Conservation (phyloP, 345 rosid species). For the Linum trigynum region DNA sequence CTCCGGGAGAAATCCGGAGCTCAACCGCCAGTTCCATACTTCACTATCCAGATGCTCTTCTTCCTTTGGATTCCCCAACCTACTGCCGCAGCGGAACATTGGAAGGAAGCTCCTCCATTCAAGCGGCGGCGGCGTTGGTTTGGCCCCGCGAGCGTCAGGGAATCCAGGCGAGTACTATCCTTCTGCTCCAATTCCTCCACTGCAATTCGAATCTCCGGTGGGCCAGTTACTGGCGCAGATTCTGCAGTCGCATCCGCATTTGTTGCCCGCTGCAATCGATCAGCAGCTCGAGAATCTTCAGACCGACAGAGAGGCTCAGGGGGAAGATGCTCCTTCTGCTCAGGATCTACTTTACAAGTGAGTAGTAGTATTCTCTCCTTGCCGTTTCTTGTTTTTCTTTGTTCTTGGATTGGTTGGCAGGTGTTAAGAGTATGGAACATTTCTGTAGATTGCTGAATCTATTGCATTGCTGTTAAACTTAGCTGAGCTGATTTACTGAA, state of each 20-base stretch:
- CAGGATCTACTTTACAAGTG: slow-evolving; percentile 67
- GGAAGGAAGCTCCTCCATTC: slow-evolving; percentile 12
- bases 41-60: slow-evolving; percentile 21
- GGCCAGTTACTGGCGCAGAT: slow-evolving; percentile 79
- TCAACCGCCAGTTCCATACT: slow-evolving; percentile 16
- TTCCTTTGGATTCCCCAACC: slow-evolving; percentile 11
- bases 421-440: neutral
- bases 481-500: neutral
- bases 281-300: slow-evolving; percentile 82
- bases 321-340: slow-evolving; percentile 28
- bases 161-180: slow-evolving; percentile 30
- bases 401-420: neutral
- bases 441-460: neutral
- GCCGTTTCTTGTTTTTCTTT: neutral
- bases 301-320: slow-evolving; percentile 39
- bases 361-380: slow-evolving; percentile 18
- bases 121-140: slow-evolving; percentile 43
- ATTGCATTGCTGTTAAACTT: neutral
- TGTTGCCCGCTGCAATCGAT: slow-evolving; percentile 70
- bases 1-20: slow-evolving; percentile 18
- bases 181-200: slow-evolving; percentile 57
- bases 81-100: neutral
- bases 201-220: slow-evolving; percentile 65
- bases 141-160: slow-evolving; percentile 51
- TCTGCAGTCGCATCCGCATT: slow-evolving; percentile 76